Evolutionary conservation across 371 early-diverging fungal genomes (phyloP), one percentile per base, ranked within the genome.

Genomic region (Dichotomocladium elegans): DNA sequence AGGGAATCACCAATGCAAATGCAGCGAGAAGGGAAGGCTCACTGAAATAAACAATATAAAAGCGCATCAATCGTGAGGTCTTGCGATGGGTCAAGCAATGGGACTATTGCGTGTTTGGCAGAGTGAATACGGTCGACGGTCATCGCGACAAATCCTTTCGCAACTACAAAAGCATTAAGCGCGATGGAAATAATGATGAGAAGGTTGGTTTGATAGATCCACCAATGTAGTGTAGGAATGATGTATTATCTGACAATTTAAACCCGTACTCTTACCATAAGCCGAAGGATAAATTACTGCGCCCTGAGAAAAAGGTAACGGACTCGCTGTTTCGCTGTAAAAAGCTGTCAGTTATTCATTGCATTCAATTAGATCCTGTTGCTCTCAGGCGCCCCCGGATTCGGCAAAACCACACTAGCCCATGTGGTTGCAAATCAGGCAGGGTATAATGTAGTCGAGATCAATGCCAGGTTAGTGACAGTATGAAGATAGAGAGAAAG

Each of bases 331-430:
- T 22, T 33, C 24, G 17, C 12, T 11, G 46, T 61, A 25, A 59
- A 50, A 7, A 51, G 59, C 9, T 60, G 57, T 25, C 44, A 64
- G 15, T 35, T 29, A 7, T 28, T 45, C n/a, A 30, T 26, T 26
- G 44, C n/a, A n/a, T n/a, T n/a, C n/a, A n/a, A 55, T 14, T 79
- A 88, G 79, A 88, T 99, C 17, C 68, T 97, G 24, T 60, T 99
- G n/a, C 57, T 99, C 19, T 81, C 93, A 5, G 99, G 99, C 0
- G 91, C 94, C 15, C 96, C 99, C 1, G 99, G 99, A 0, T 79
- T 96, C 45, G 99, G 99, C 51, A 99, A 99, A 67, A 99, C 99
- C 0, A 98, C 99, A 0, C 72, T 99, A 57, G 99, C 97, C 0
- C 95, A 97, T 67, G 85, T 99, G 1, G 82, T 93, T 40, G 97